These are phyloP conservation scores for Amanita brunnescens DNA, from an alignment of 768 basidiomycete species.

Conservation along the genomic window DNA sequence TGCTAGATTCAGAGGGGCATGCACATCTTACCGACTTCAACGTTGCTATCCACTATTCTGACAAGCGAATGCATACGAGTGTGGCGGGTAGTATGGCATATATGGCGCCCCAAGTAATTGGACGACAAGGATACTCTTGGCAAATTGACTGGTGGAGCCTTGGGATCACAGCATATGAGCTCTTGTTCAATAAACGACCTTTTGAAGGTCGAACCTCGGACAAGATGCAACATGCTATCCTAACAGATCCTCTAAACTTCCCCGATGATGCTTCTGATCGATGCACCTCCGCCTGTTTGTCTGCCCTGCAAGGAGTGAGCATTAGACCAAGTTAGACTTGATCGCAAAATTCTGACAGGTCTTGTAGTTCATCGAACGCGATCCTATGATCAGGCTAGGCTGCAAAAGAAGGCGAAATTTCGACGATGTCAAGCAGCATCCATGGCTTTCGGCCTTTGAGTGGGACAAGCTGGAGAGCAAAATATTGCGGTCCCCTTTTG, in stretches of 20 bases:
- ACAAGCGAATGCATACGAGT: conserved; percentile 78
- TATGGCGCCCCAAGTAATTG: conserved; percentile 97
- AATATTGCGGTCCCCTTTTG: conserved; percentile 69
- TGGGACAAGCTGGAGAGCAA: conserved; percentile 76
- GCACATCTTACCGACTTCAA: conserved; percentile 99
- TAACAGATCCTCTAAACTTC: conserved; percentile 70
- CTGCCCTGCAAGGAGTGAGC: conserved; percentile 61
- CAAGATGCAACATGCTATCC: conserved; percentile 80
- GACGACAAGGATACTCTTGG: conserved; percentile 87
- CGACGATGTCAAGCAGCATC: conserved; percentile 69
- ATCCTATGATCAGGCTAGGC: conserved; percentile 69
- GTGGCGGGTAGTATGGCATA: conserved; percentile 99
- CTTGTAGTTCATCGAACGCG: conserved; percentile 75
- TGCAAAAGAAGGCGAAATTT: conserved; percentile 64
- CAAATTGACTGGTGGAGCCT: conserved; percentile 96
- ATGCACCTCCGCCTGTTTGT: conserved; percentile 58
- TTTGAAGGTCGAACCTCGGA: conserved; percentile 89
- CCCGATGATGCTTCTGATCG: conserved; percentile 57
- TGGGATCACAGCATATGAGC: conserved; percentile 83
- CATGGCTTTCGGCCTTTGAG: conserved; percentile 78
- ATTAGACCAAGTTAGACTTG: neutral
- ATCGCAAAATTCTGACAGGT: conserved; percentile 12
- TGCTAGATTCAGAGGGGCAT: conserved; percentile 89
- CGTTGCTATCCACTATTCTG: conserved; percentile 96
- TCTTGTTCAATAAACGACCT: conserved; percentile 75